These are phyloP conservation scores for Cyberlindnera maclurae DNA, from an alignment of 805 yeast genomes.

Conservation along the genomic window DNA sequence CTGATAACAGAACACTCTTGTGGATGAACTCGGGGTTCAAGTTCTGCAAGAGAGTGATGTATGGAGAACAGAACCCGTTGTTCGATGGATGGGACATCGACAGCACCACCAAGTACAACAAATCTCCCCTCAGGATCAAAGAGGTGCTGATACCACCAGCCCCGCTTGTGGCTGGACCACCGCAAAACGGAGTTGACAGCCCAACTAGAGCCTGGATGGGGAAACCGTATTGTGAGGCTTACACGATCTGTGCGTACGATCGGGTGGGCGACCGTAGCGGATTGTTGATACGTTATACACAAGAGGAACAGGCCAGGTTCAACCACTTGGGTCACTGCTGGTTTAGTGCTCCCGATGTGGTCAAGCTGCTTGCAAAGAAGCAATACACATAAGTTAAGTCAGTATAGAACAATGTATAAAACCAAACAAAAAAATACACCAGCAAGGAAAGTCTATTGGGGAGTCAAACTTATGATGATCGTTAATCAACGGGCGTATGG, in stretches of 20 bases:
- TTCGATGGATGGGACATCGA: conserved; percentile 9
- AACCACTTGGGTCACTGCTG: conserved; percentile 5
- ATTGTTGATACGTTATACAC: conserved; percentile 1
- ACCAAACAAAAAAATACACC: background rate
- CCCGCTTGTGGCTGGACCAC: conserved; percentile 1
- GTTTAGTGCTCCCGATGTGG: conserved; percentile 2
- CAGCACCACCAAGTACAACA: conserved; percentile 20
- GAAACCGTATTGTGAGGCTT: conserved; percentile 20
- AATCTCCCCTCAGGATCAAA: conserved; percentile 31
- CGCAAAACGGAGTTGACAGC: too few relatives aligned
- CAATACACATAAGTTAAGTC: background rate
- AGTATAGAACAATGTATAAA: background rate
- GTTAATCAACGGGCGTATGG: conserved; percentile 11
- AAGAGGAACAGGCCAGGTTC: conserved; percentile 4
- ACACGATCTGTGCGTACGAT: conserved; percentile 38
- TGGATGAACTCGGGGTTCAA: conserved; percentile 58
- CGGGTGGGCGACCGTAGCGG: conserved; percentile 13
- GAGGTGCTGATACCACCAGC: conserved; percentile 47
- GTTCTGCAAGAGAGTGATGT: conserved; percentile 28
- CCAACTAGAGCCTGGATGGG: conserved; percentile 51
- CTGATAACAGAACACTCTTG: conserved; percentile 28
- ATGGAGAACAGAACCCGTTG: conserved; percentile 13
- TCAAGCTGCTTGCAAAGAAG: background rate
- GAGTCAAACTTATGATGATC: background rate
- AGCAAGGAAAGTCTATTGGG: background rate